These are phyloP conservation scores for Fraxinus xanthoxyloides DNA, from an alignment of 305 asterid genomes.

Conservation along the genomic window DNA sequence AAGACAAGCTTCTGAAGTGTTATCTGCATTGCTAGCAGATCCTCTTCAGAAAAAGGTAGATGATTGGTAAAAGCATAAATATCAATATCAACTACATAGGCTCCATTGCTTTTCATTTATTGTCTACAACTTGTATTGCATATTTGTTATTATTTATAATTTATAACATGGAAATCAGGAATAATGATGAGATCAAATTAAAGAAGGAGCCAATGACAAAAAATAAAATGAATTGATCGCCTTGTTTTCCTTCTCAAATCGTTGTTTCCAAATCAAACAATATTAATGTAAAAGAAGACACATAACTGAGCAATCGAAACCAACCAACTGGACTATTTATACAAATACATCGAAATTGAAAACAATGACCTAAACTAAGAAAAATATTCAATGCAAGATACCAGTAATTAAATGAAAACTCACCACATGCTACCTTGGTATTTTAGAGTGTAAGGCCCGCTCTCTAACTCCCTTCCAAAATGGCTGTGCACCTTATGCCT, in stretches of 20 bases:
- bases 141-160: neutral
- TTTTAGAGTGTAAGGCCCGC: conserved; percentile 88
- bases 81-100: neutral
- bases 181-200: neutral
- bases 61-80: neutral
- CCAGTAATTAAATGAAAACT: conserved; percentile 24
- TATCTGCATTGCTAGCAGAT: neutral
- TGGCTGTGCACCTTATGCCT: conserved; percentile 96
- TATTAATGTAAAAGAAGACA: neutral
- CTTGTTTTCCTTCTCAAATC: neutral
- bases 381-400: neutral
- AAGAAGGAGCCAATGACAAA: neutral
- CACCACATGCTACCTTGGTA: conserved; percentile 99
- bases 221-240: neutral
- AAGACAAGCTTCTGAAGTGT: neutral
- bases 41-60: neutral
- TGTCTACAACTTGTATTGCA: neutral
- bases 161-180: neutral
- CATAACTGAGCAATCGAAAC: neutral
- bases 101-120: neutral
- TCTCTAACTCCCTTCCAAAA: conserved; percentile 95
- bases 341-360: neutral
- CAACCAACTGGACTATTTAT: neutral
- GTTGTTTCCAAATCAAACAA: neutral
- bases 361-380: conserved; percentile 6